These are phyloP conservation scores for Annulohypoxylon truncatum DNA, from an alignment of 2,329 filamentous ascomycete genomes.

Conservation along the genomic window DNA sequence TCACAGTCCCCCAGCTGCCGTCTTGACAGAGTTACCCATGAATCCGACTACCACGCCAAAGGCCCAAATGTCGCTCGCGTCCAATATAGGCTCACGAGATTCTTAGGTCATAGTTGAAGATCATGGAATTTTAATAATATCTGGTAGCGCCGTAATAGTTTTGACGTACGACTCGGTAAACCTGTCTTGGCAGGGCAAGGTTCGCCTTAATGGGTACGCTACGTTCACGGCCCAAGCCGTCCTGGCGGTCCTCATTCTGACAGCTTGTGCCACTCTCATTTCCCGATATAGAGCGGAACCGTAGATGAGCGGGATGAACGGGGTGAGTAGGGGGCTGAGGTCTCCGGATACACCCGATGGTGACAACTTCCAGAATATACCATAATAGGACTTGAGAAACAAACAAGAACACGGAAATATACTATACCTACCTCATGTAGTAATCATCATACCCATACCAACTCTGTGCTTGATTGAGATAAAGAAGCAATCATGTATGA, in stretches of 20 bases:
- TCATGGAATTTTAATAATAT: background rate
- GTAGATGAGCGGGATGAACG: background rate
- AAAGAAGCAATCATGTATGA: background rate
- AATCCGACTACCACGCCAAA: constrained; percentile 7
- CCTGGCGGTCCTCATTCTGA: background rate
- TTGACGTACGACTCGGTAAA: constrained; percentile 13
- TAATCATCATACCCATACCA: background rate
- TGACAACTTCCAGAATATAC: background rate
- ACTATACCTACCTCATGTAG: background rate
- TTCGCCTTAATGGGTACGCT: constrained; percentile 23
- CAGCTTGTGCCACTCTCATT: constrained; percentile 10
- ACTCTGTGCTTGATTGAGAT: background rate
- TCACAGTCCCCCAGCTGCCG: background rate
- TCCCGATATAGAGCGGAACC: background rate
- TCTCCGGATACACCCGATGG: background rate
- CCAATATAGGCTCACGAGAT: background rate
- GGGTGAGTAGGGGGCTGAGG: background rate
- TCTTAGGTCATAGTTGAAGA: background rate
- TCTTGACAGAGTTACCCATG: background rate
- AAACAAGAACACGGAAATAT: background rate
- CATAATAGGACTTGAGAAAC: background rate
- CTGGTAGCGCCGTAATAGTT: constrained; percentile 8
- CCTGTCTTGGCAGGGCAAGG: constrained; percentile 38
- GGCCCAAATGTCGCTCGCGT: background rate
- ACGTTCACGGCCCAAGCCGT: constrained; percentile 8